phyloP scores from a whole-genome alignment of 2,329 filamentous ascomycete genomes.

The Diaporthe ampelina region DNA sequence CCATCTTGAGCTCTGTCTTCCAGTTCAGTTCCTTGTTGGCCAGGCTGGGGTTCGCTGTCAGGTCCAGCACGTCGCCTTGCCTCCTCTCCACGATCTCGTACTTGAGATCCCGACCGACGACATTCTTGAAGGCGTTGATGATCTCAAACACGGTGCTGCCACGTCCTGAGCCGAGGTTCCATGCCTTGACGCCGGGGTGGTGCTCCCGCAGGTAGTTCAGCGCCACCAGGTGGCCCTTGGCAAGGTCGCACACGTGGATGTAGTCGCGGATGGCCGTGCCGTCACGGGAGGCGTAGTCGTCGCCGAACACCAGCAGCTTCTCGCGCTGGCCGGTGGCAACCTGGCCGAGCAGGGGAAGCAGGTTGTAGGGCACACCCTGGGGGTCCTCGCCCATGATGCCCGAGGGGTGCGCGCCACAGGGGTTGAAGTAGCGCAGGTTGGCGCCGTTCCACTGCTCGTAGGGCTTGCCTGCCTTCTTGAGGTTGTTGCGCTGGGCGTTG shows the following conservation, averaged over 20 bases:
- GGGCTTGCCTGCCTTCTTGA: constrained; percentile 83
- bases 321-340: constrained; percentile 95
- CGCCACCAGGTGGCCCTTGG: constrained; percentile 87
- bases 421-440: constrained; percentile 97
- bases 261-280: constrained; percentile 97
- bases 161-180: constrained; percentile 95
- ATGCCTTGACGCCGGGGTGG: constrained; percentile 90
- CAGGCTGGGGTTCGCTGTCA: constrained; percentile 90
- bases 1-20: constrained; percentile 91
- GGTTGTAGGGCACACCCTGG: constrained; percentile 94
- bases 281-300: constrained; percentile 92
- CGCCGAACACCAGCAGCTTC: constrained; percentile 94
- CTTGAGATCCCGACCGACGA: constrained; percentile 86
- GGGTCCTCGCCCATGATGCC: constrained; percentile 99
- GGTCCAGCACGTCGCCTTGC: constrained; percentile 91
- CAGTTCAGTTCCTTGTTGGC: constrained; percentile 92
- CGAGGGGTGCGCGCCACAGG: constrained; percentile 91
- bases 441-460: constrained; percentile 92
- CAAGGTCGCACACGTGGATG: constrained; percentile 95
- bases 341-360: constrained; percentile 93
- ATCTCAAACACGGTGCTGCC: constrained; percentile 98
- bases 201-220: constrained; percentile 89
- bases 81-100: constrained; percentile 89
- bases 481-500: constrained; percentile 86
- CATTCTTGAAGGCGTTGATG: constrained; percentile 91